Conservation (phyloP, 2,329 filamentous ascomycete genomes). For the Penicillium sp. region DNA sequence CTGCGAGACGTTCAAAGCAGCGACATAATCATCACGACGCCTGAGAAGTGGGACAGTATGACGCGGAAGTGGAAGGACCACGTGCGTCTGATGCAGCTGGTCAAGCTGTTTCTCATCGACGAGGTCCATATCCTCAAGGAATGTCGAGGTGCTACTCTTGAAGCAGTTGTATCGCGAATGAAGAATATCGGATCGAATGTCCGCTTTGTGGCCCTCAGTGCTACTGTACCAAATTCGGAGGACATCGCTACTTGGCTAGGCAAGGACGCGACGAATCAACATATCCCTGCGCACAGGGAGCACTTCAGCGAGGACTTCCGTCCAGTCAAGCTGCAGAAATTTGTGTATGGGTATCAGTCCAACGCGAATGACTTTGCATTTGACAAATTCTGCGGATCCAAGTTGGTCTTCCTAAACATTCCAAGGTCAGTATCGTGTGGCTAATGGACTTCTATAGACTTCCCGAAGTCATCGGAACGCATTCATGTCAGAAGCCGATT, state of each 20-base stretch:
- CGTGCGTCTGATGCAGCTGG: slow-evolving; percentile 64
- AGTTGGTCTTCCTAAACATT: slow-evolving; percentile 35
- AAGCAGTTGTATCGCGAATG: slow-evolving; percentile 82
- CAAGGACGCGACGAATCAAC: slow-evolving; percentile 54
- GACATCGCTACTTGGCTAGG: slow-evolving; percentile 80
- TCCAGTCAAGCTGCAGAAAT: slow-evolving; percentile 69
- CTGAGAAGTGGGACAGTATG: slow-evolving; percentile 88
- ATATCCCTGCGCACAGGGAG: slow-evolving; percentile 61
- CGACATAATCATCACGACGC: slow-evolving; percentile 78
- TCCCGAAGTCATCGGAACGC: slow-evolving; percentile 59
- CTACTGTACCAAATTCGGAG: slow-evolving; percentile 74
- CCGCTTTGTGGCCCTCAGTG: slow-evolving; percentile 74
- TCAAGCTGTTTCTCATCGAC: slow-evolving; percentile 78
- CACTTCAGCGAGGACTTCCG: slow-evolving; percentile 74
- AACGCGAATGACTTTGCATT: slow-evolving; percentile 69
- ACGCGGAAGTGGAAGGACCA: slow-evolving; percentile 84
- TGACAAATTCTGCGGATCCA: slow-evolving; percentile 62
- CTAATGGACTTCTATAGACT: slow-evolving; percentile 46
- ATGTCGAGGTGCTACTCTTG: slow-evolving; percentile 68
- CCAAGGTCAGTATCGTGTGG: neutral
- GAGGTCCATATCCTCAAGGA: slow-evolving; percentile 86
- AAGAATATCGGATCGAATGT: slow-evolving; percentile 71
- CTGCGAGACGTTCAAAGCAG: slow-evolving; percentile 65
- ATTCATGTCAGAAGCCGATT: slow-evolving; percentile 67
- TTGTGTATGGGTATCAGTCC: slow-evolving; percentile 66